Evolutionary conservation across 2,329 filamentous ascomycete genomes (phyloP).

Genomic region (Leptographium wingfieldii): DNA sequence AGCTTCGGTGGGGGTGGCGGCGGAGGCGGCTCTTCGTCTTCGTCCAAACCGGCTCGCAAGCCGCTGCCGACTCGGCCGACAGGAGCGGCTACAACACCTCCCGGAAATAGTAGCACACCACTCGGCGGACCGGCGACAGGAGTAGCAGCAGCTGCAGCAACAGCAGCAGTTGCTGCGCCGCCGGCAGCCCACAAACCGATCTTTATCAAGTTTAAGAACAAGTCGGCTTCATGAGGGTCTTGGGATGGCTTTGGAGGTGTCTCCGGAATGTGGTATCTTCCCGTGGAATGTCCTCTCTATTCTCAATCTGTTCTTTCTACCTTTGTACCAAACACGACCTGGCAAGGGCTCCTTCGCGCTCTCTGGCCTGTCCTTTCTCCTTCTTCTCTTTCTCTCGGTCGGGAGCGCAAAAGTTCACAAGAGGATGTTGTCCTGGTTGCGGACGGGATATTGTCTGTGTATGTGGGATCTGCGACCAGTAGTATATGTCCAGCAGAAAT

Average conservation of each 20-base stretch:
- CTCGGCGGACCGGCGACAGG: no score
- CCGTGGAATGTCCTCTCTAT: no score
- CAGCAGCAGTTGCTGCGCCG: neutral
- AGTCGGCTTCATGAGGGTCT: constrained; percentile 3
- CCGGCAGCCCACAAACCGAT: constrained; percentile 7
- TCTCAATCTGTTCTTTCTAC: neutral
- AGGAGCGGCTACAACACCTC: no score
- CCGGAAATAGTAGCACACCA: no score
- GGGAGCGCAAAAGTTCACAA: no score
- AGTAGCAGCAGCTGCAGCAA: no score
- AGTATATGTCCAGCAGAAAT: no score
- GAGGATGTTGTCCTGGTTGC: no score
- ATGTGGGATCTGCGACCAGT: no score
- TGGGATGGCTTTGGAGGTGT: neutral
- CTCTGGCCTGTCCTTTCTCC: neutral
- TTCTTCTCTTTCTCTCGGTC: neutral
- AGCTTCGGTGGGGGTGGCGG: neutral
- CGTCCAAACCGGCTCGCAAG: constrained; percentile 4
- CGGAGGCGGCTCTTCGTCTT: no score
- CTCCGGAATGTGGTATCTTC: no score
- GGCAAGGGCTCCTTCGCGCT: neutral
- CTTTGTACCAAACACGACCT: neutral
- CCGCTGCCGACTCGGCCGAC: constrained; percentile 9
- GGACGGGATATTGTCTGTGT: no score
- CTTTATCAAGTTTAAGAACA: constrained; percentile 13